Percentiles rank a stretch among this genome's conserved stretches.
Conservation (phyloP, 495 filamentous ascomycete species). For the Neurospora tetrasperma region DNA sequence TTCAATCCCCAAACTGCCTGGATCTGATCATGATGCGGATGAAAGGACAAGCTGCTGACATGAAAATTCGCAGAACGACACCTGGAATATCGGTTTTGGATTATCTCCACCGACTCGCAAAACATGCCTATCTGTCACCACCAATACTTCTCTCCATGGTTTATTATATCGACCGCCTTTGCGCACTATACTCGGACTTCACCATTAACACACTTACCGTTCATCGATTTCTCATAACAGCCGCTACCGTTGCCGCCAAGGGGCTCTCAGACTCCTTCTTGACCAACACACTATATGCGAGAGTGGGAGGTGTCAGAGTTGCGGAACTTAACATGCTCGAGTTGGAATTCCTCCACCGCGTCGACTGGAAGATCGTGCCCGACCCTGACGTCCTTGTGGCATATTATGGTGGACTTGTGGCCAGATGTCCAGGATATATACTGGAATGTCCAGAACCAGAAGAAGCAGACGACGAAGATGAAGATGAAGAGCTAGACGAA, state of each 20-base stretch:
- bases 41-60: slow-evolving; percentile 1
- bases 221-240: slow-evolving; percentile 92
- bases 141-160: slow-evolving; percentile 99
- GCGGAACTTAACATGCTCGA: slow-evolving; percentile 87
- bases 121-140: slow-evolving; percentile 85
- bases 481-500: slow-evolving; percentile 12
- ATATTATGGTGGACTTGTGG: slow-evolving; percentile 83
- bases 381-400: slow-evolving; percentile 86
- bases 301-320: slow-evolving; percentile 83
- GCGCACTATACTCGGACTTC: slow-evolving; percentile 82
- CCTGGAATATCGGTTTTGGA: slow-evolving; percentile 89
- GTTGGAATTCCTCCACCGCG: slow-evolving; percentile 79
- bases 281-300: slow-evolving; percentile 92
- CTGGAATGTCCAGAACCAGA: slow-evolving; percentile 25
- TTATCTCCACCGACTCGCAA: slow-evolving; percentile 84
- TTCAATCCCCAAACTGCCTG: neutral
- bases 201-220: slow-evolving; percentile 91
- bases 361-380: slow-evolving; percentile 95
- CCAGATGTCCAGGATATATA: slow-evolving; percentile 35
- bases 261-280: slow-evolving; percentile 94
- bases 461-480: slow-evolving; percentile 8
- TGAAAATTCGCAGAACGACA: slow-evolving; percentile 49
- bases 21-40: neutral
- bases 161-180: slow-evolving; percentile 96
- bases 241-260: slow-evolving; percentile 91